phyloP scores from a whole-genome alignment of 768 basidiomycete species.

The Mycena floridula region DNA sequence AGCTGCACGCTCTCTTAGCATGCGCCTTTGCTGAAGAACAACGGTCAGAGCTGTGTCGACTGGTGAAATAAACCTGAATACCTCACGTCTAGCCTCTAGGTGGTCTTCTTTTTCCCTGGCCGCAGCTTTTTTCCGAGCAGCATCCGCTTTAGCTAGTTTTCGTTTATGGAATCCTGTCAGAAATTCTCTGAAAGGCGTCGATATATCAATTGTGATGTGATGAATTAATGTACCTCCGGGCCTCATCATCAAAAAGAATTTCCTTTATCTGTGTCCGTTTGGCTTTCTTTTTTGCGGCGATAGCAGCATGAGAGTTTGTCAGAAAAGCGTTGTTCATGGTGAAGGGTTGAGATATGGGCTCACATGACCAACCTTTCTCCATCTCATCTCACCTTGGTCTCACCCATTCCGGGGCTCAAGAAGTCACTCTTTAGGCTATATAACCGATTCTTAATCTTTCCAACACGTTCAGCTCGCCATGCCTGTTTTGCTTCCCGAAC shows the following conservation, averaged over 20 bases:
- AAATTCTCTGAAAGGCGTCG: slow-evolving; percentile 57
- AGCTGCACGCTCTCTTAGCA: slow-evolving; percentile 69
- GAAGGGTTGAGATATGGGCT: no score
- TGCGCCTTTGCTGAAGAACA: slow-evolving; percentile 58
- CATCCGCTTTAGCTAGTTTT: slow-evolving; percentile 79
- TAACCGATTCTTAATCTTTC: no score
- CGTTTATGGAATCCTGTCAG: slow-evolving; percentile 92
- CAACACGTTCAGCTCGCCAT: no score
- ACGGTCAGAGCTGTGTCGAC: slow-evolving; percentile 4
- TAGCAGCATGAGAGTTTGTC: slow-evolving; percentile 55
- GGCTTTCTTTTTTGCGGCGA: slow-evolving; percentile 63
- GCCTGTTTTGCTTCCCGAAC: slow-evolving; percentile 5
- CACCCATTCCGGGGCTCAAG: no score
- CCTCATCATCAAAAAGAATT: slow-evolving; percentile 82
- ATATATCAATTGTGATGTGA: slow-evolving; percentile 4
- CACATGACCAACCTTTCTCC: no score
- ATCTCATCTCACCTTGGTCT: neutral
- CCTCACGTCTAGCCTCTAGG: slow-evolving; percentile 73
- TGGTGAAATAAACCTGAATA: no score
- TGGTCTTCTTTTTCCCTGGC: slow-evolving; percentile 75
- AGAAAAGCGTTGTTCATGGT: slow-evolving; percentile 45
- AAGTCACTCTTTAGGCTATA: no score
- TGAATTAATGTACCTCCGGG: slow-evolving; percentile 51
- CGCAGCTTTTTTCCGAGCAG: slow-evolving; percentile 62
- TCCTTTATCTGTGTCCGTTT: slow-evolving; percentile 68